These are phyloP conservation scores for Azolla pinnata DNA, from an alignment of 75 land plant species.

Conservation along the genomic window DNA sequence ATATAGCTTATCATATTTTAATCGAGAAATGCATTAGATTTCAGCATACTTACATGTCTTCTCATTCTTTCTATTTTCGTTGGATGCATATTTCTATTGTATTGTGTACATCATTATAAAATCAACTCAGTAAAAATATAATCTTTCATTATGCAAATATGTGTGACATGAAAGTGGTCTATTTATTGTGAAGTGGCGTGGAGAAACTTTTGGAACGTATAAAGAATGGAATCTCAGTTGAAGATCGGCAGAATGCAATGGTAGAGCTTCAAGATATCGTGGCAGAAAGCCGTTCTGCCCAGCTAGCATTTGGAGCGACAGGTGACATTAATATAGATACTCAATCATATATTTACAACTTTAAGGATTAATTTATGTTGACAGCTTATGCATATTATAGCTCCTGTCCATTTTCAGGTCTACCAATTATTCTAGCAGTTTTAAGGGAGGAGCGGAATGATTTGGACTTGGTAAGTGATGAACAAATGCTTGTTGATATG, in stretches of 20 bases:
- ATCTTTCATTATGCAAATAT: neutral
- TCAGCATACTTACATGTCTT: no score
- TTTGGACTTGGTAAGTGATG: slow-evolving; percentile 81
- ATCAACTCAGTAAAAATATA: no score
- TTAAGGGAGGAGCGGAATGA: slow-evolving; percentile 94
- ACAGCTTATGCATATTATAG: neutral
- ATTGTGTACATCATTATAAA: no score
- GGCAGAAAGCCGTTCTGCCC: slow-evolving; percentile 75
- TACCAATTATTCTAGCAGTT: slow-evolving; percentile 76
- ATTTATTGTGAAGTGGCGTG: slow-evolving; percentile 47
- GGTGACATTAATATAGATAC: slow-evolving; percentile 38
- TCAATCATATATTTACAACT: neutral
- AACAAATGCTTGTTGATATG: no score
- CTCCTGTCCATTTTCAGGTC: slow-evolving; percentile 51
- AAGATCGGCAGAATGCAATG: slow-evolving; percentile 84
- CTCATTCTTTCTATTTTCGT: no score
- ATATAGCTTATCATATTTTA: no score
- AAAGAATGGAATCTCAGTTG: slow-evolving; percentile 77
- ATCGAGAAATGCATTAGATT: no score
- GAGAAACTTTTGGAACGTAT: slow-evolving; percentile 88
- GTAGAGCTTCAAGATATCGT: slow-evolving; percentile 86
- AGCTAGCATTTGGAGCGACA: slow-evolving; percentile 97
- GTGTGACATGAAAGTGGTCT: neutral
- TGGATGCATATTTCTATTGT: no score
- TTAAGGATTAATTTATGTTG: neutral